Evolutionary conservation across 2,329 filamentous ascomycete genomes (phyloP).

Genomic region (Aspergillus brasiliensis): DNA sequence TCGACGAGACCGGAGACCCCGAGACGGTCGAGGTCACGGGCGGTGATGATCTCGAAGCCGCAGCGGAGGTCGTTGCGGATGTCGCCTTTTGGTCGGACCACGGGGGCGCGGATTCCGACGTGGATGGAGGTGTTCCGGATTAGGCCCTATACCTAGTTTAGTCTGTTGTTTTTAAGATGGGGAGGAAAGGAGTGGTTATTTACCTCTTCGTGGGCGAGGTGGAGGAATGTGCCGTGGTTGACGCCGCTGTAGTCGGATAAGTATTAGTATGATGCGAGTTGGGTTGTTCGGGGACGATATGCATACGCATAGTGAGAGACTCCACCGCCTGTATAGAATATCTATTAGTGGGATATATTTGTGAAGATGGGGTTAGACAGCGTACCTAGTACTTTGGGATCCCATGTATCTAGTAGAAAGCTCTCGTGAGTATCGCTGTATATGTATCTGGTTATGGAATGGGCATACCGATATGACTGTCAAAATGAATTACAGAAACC

Average conservation of each 20-base stretch:
- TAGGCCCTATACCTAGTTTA: conserved; percentile 40
- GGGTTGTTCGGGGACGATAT: background rate
- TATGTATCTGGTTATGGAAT: too few species aligned
- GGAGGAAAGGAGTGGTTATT: background rate
- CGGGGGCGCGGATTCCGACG: conserved; percentile 58
- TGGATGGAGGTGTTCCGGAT: conserved; percentile 58
- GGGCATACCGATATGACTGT: conserved; percentile 48
- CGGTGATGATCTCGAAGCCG: conserved; percentile 57
- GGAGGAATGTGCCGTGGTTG: conserved; percentile 60
- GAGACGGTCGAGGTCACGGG: conserved; percentile 55
- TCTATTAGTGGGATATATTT: background rate
- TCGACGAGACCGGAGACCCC: conserved; percentile 53
- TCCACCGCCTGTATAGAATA: conserved; percentile 12
- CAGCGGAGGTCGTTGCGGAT: conserved; percentile 55
- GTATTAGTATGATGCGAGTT: background rate
- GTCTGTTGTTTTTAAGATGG: background rate
- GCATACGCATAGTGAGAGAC: conserved; percentile 37
- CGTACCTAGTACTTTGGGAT: conserved; percentile 54
- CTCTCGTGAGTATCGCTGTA: background rate
- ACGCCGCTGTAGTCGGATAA: conserved; percentile 40
- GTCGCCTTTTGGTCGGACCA: conserved; percentile 53
- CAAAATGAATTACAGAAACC: conserved; percentile 61
- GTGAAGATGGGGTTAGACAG: conserved; percentile 44
- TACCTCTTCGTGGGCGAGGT: conserved; percentile 58
- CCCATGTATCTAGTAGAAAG: conserved; percentile 53